These are phyloP conservation scores for Syncephalis plumigaleata DNA, from an alignment of 371 early-diverging fungal genomes.

Conservation along the genomic window DNA sequence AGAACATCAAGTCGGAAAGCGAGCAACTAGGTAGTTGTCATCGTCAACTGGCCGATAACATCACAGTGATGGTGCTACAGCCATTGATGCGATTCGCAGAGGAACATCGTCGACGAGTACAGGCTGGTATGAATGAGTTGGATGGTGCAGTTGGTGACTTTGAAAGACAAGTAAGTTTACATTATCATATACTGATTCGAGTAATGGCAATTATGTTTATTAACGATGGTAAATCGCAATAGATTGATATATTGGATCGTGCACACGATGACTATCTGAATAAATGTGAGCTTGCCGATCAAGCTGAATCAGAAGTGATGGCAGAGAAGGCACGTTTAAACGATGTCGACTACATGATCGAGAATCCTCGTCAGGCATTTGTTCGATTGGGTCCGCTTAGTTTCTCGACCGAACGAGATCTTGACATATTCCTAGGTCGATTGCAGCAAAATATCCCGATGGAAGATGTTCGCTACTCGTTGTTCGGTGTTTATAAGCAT, in stretches of 20 bases:
- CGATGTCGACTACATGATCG: slow-evolving; percentile 1
- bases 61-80: slow-evolving; percentile 31
- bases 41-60: slow-evolving; percentile 24
- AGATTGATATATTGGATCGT: slow-evolving; percentile 26
- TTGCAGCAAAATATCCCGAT: slow-evolving; percentile 38
- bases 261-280: slow-evolving; percentile 21
- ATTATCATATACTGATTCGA: too few species aligned
- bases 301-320: not conserved
- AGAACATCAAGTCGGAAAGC: slow-evolving; percentile 36
- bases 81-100: slow-evolving; percentile 37
- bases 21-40: slow-evolving; percentile 34
- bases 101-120: slow-evolving; percentile 30
- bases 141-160: slow-evolving; percentile 32
- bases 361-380: slow-evolving; percentile 10
- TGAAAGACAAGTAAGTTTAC: slow-evolving; percentile 11
- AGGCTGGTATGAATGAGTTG: slow-evolving; percentile 36
- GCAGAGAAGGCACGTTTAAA: slow-evolving; percentile 1
- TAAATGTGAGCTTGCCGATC: slow-evolving; percentile 27
- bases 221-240: not conserved
- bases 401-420: slow-evolving; percentile 16
- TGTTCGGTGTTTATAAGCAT: slow-evolving; percentile 46
- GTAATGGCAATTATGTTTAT: too few species aligned
- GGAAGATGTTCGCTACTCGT: slow-evolving; percentile 44
- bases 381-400: slow-evolving; percentile 9
- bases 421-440: slow-evolving; percentile 17